Conservation (phyloP, 1,284 basidiomycete species). For the Trichosporon faecale region DNA sequence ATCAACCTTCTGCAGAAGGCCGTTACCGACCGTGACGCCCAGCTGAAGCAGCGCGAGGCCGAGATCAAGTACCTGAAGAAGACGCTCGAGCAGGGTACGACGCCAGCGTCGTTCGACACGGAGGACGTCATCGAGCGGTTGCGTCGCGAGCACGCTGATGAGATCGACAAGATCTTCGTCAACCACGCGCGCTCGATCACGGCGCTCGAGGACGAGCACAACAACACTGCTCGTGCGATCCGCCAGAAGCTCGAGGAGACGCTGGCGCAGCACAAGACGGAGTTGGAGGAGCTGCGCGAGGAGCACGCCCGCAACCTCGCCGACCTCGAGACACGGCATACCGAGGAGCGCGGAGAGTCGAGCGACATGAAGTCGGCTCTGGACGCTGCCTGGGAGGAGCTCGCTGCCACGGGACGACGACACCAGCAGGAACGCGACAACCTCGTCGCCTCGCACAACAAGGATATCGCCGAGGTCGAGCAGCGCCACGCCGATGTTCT, state of each 20-base stretch:
- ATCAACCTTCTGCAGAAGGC: slow-evolving; percentile 84
- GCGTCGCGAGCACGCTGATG: slow-evolving; percentile 36
- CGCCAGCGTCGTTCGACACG: slow-evolving; percentile 18
- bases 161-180: slow-evolving; percentile 24
- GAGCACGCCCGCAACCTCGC: slow-evolving; percentile 23
- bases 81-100: slow-evolving; percentile 47
- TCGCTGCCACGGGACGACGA: slow-evolving; percentile 17
- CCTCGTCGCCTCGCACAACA: slow-evolving; percentile 29
- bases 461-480: slow-evolving; percentile 26
- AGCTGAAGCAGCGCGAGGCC: slow-evolving; percentile 73
- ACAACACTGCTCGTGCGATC: slow-evolving; percentile 11
- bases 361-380: slow-evolving; percentile 22
- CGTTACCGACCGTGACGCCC: slow-evolving; percentile 74
- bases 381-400: slow-evolving; percentile 27
- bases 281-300: slow-evolving; percentile 28
- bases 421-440: slow-evolving; percentile 28
- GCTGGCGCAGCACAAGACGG: slow-evolving; percentile 16
- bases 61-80: slow-evolving; percentile 76
- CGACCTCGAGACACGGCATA: slow-evolving; percentile 24
- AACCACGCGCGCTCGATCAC: slow-evolving; percentile 20
- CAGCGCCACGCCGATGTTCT: slow-evolving; percentile 26
- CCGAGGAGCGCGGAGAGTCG: slow-evolving; percentile 14
- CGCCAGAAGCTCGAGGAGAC: slow-evolving; percentile 20
- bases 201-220: slow-evolving; percentile 26
- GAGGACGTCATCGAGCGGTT: slow-evolving; percentile 26